These are phyloP conservation scores for Penicillium digitatum DNA, from an alignment of 2,329 filamentous ascomycete genomes.

Conservation along the genomic window DNA sequence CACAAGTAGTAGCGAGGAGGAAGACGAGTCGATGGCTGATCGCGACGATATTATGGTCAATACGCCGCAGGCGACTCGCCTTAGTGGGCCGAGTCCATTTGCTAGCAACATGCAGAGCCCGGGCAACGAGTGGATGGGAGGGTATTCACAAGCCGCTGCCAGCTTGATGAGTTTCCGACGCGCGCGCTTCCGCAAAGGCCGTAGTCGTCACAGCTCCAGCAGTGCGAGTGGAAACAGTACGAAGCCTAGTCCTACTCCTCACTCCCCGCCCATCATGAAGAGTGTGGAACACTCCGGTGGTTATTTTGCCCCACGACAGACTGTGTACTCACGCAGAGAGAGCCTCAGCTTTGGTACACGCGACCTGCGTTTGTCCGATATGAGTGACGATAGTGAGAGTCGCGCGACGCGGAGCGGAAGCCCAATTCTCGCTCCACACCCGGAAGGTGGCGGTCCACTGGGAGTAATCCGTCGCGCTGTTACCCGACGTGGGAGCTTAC, in stretches of 20 bases:
- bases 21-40: constrained; percentile 58
- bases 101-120: constrained; percentile 49
- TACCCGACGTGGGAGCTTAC: constrained; percentile 78
- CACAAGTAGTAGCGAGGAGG: constrained; percentile 67
- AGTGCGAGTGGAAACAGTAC: constrained; percentile 67
- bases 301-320: constrained; percentile 53
- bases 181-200: constrained; percentile 54
- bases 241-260: constrained; percentile 65
- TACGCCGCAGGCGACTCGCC: constrained; percentile 72
- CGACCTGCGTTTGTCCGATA: constrained; percentile 73
- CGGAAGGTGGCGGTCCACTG: constrained; percentile 55
- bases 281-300: constrained; percentile 52
- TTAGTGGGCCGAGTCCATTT: constrained; percentile 45
- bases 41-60: constrained; percentile 68
- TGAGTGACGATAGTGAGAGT: constrained; percentile 73
- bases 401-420: constrained; percentile 33
- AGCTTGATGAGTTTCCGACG: constrained; percentile 77
- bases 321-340: constrained; percentile 64
- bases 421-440: constrained; percentile 32
- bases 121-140: constrained; percentile 60
- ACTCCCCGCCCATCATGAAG: constrained; percentile 67
- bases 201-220: constrained; percentile 63
- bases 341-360: constrained; percentile 89
- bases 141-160: constrained; percentile 64
- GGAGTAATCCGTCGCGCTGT: constrained; percentile 79